Evolutionary conservation across 768 basidiomycete species (phyloP).

Genomic region (Tricholoma matsutake): DNA sequence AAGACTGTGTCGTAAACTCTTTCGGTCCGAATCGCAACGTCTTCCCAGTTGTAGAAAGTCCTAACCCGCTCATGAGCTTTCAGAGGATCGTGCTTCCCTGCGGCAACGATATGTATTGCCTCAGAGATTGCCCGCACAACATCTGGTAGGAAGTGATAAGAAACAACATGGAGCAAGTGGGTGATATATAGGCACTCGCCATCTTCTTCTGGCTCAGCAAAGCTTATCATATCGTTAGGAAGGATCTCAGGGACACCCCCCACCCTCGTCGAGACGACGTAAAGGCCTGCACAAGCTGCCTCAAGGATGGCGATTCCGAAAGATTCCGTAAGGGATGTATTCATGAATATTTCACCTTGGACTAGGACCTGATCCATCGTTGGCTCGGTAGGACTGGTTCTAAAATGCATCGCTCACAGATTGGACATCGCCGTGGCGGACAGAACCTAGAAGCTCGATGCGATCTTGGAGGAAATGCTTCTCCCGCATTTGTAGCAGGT

Average conservation of each 20-base stretch:
- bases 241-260: conserved; percentile 96
- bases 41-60: conserved; percentile 84
- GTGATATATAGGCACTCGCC: conserved; percentile 45
- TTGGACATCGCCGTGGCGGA: conserved; percentile 80
- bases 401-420: conserved; percentile 45
- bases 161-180: background rate
- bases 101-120: conserved; percentile 68
- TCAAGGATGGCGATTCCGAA: conserved; percentile 98
- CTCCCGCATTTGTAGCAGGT: conserved; percentile 94
- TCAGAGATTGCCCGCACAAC: conserved; percentile 80
- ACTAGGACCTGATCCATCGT: conserved; percentile 60
- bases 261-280: conserved; percentile 90
- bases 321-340: conserved; percentile 92
- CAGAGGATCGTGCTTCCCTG: conserved; percentile 70
- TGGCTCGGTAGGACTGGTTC: background rate
- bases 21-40: conserved; percentile 80
- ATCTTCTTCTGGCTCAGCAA: conserved; percentile 91
- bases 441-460: conserved; percentile 83
- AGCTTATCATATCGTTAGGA: conserved; percentile 92
- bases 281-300: conserved; percentile 91
- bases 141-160: conserved; percentile 43
- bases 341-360: conserved; percentile 89
- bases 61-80: conserved; percentile 75
- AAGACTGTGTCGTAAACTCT: conserved; percentile 74
- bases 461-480: conserved; percentile 86